phyloP scores from a whole-genome alignment of 192 early-diverging fungal genomes.

The Geranomyces michiganensis region DNA sequence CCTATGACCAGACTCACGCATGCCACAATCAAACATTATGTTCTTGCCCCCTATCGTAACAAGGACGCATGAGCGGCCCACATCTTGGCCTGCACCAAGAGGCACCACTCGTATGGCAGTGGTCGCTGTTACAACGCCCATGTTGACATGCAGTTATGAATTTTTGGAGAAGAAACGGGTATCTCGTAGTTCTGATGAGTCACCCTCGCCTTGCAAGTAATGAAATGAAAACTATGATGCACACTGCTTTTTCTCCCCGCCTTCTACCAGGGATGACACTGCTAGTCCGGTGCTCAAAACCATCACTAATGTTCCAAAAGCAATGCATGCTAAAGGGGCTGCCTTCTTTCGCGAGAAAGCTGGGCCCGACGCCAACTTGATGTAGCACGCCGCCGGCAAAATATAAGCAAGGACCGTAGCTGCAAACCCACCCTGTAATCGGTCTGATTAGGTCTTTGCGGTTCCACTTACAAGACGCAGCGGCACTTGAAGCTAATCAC shows the following conservation, averaged over 20 bases:
- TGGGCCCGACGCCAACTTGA: slow-evolving; percentile 69
- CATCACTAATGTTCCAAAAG: slow-evolving; percentile 76
- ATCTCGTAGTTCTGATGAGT: too few species aligned
- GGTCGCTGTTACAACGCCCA: not conserved
- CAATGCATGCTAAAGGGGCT: slow-evolving; percentile 69
- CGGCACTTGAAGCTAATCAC: too few species aligned
- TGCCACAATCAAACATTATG: slow-evolving; percentile 74
- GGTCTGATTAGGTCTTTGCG: too few species aligned
- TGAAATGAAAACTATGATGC: not conserved
- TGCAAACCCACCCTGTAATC: slow-evolving; percentile 82
- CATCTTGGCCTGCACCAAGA: slow-evolving; percentile 84
- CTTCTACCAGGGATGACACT: not conserved
- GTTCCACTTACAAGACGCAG: too few species aligned
- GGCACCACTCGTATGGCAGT: slow-evolving; percentile 65
- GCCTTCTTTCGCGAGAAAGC: slow-evolving; percentile 60
- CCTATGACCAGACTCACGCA: slow-evolving; percentile 29
- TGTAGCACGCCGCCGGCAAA: slow-evolving; percentile 79
- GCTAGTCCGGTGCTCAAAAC: slow-evolving; percentile 61
- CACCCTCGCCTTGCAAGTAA: too few species aligned
- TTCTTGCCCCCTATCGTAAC: slow-evolving; percentile 94
- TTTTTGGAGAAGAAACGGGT: too few species aligned
- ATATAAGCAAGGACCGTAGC: slow-evolving; percentile 89
- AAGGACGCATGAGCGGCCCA: slow-evolving; percentile 93
- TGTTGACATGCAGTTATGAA: too few species aligned
- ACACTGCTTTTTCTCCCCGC: slow-evolving; percentile 16